phyloP scores from a whole-genome alignment of 1,284 basidiomycete species.

The Naganishia sp. region DNA sequence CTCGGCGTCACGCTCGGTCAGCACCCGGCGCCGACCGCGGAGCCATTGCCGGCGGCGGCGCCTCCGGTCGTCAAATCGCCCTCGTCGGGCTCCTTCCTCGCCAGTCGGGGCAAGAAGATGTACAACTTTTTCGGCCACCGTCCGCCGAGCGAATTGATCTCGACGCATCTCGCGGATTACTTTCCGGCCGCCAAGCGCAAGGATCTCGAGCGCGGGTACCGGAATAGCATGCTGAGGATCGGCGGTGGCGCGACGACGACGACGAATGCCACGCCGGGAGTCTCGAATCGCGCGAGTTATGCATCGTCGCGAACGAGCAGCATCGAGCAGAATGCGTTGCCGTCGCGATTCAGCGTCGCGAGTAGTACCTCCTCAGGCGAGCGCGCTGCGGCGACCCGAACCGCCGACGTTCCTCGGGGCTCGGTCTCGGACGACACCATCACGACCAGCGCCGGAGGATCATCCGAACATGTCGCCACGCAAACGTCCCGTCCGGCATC shows the following conservation, averaged over 20 bases:
- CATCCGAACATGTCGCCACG: conserved; percentile 32
- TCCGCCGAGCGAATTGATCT: conserved; percentile 94
- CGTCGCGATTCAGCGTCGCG: conserved; percentile 33
- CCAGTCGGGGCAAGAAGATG: conserved; percentile 58
- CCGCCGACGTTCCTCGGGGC: conserved; percentile 38
- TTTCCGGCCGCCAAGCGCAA: conserved; percentile 93
- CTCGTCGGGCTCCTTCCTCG: conserved; percentile 48
- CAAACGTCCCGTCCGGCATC: conserved; percentile 60
- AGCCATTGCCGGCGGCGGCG: conserved; percentile 36
- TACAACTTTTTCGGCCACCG: conserved; percentile 98
- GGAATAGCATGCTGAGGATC: conserved; percentile 74
- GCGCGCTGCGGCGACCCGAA: conserved; percentile 7
- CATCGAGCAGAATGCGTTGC: conserved; percentile 35
- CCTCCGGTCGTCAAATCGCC: conserved; percentile 45
- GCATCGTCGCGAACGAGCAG: conserved; percentile 17
- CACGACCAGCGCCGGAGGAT: conserved; percentile 13
- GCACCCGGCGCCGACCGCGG: conserved; percentile 57
- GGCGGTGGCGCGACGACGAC: neutral
- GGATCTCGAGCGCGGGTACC: conserved; percentile 73
- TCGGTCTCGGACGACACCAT: conserved; percentile 40
- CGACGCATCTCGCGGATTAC: conserved; percentile 91
- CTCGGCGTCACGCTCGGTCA: conserved; percentile 77
- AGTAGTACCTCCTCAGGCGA: conserved; percentile 30
- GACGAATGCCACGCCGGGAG: neutral
- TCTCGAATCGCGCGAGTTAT: conserved; percentile 26